Base-by-base conservation (phyloP, 352 stramenopile species). In the Halophytophthora polymorphica region DNA sequence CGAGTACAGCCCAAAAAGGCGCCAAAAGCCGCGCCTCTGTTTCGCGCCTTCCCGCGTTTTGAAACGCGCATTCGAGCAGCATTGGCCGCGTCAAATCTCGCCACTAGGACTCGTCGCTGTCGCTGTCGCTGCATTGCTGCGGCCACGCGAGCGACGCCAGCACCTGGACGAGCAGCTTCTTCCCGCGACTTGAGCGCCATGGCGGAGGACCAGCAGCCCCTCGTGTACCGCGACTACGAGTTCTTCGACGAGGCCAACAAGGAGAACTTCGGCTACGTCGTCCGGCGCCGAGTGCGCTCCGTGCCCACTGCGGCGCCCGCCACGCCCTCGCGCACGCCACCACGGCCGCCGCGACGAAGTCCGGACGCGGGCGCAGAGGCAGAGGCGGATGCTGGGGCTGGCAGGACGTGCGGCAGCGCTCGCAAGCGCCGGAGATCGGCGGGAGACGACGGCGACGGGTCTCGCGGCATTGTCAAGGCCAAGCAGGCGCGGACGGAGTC, bases 181-280 rank as follows among this genome's bases (percentile, higher is more conserved):
- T n/a, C n/a, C n/a, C n/a, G n/a, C n/a, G n/a, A 11, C 21, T 10
- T 7, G 3, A 17, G 34, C 29, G 12, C 28, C 31, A 78, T 78
- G 71, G 35, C 77, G n/a, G 64, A 76, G 45, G 63, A 71, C 50
- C 37, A 77, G 41, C 33, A 75, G 57, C 66, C 69, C 21, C 66
- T 69, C 31, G 54, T 77, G 22, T 77, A 67, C 48, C 54, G 61
- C 52, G 66, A 83, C 12, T 68, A 59, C 29, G 66, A 77, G 22
- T 54, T 61, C 42, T 58, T 66, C 29, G 64, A 82, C 45, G 68
- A 86, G 40, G 52, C 45, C 50, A 71, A 88, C 61, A 88, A 88
- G 65, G 77, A 88, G 56, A 88, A 88, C 61, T 50, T 77, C n/a
- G 77, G 73, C 31, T 78, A 82, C 47, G 59, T 77, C 28, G 66